These are phyloP conservation scores for Irpex lacteus DNA, from an alignment of 1,284 basidiomycete species.

Conservation along the genomic window DNA sequence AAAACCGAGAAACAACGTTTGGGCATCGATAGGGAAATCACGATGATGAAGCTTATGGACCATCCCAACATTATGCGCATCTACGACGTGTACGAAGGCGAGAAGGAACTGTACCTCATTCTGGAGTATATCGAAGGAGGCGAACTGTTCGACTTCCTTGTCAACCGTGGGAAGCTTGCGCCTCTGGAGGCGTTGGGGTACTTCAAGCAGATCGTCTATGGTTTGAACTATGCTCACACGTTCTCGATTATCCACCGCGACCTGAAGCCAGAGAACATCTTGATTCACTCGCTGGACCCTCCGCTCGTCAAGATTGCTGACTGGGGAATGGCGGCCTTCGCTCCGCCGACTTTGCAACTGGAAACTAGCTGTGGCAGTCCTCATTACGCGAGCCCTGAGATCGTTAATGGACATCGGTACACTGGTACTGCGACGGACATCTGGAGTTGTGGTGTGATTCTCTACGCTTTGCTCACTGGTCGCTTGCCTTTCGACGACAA, in stretches of 20 bases:
- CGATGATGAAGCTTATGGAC: constrained; percentile 99
- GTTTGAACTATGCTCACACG: constrained; percentile 95
- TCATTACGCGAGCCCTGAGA: constrained; percentile 98
- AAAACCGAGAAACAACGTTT: constrained; percentile 89
- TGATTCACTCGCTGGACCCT: constrained; percentile 81
- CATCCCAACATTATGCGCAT: constrained; percentile 96
- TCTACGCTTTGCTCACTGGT: constrained; percentile 86
- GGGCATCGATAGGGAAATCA: constrained; percentile 95
- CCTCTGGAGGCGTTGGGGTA: constrained; percentile 86
- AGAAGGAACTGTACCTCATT: constrained; percentile 89
- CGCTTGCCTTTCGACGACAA: constrained; percentile 89
- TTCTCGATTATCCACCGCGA: constrained; percentile 99
- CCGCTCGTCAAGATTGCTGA: constrained; percentile 97
- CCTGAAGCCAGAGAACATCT: constrained; percentile 96
- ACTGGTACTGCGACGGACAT: constrained; percentile 93
- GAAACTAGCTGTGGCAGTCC: constrained; percentile 98
- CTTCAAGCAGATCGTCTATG: constrained; percentile 97
- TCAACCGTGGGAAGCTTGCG: constrained; percentile 82
- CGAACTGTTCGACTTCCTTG: constrained; percentile 97
- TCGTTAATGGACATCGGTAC: constrained; percentile 94
- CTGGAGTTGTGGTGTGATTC: constrained; percentile 91
- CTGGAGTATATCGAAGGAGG: constrained; percentile 98
- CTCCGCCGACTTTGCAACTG: constrained; percentile 76
- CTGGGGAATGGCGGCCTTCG: constrained; percentile 98
- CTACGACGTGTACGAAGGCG: constrained; percentile 96